phyloP scores from a whole-genome alignment of 805 yeast species.

The Danielia reshetovae region DNA sequence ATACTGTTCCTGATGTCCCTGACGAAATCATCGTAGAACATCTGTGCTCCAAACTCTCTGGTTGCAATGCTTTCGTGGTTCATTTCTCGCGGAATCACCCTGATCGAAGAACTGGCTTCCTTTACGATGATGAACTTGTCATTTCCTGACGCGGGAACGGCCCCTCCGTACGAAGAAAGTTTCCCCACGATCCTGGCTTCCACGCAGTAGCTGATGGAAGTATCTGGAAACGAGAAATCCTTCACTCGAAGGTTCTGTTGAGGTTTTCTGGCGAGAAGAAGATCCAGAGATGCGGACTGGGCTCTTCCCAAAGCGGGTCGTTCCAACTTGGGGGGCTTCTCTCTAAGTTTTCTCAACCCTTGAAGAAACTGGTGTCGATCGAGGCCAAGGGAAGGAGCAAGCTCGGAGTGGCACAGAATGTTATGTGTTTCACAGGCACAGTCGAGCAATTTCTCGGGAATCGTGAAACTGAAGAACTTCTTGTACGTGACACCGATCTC shows the following conservation, averaged over 20 bases:
- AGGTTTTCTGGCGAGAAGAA: slow-evolving; percentile 1
- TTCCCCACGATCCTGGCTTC: slow-evolving; percentile 26
- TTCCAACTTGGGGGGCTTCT: slow-evolving; percentile 6
- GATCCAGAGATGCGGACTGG: neutral
- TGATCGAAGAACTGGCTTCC: slow-evolving; percentile 20
- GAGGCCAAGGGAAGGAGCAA: slow-evolving; percentile 24
- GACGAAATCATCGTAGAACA: slow-evolving; percentile 18
- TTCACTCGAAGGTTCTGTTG: slow-evolving; percentile 14
- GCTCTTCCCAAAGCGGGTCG: neutral
- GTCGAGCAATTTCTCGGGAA: slow-evolving; percentile 32
- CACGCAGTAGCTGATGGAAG: slow-evolving; percentile 26
- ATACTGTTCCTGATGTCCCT: slow-evolving; percentile 13
- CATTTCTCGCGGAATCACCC: slow-evolving; percentile 18
- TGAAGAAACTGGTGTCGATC: slow-evolving; percentile 23
- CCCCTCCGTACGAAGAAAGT: slow-evolving; percentile 16
- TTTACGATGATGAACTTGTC: slow-evolving; percentile 24
- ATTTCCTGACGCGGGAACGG: slow-evolving; percentile 2
- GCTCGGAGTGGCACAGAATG: slow-evolving; percentile 21
- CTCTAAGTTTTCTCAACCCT: slow-evolving; percentile 15
- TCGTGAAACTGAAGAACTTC: slow-evolving; percentile 36
- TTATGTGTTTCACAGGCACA: slow-evolving; percentile 26
- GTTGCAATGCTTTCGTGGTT: slow-evolving; percentile 1
- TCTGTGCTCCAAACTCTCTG: slow-evolving; percentile 8
- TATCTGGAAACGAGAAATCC: slow-evolving; percentile 25
- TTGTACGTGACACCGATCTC: slow-evolving; percentile 23